Evolutionary conservation across 495 filamentous ascomycete species (phyloP), one percentile per base, ranked within the genome.

Genomic region (Amniculicola lignicola): DNA sequence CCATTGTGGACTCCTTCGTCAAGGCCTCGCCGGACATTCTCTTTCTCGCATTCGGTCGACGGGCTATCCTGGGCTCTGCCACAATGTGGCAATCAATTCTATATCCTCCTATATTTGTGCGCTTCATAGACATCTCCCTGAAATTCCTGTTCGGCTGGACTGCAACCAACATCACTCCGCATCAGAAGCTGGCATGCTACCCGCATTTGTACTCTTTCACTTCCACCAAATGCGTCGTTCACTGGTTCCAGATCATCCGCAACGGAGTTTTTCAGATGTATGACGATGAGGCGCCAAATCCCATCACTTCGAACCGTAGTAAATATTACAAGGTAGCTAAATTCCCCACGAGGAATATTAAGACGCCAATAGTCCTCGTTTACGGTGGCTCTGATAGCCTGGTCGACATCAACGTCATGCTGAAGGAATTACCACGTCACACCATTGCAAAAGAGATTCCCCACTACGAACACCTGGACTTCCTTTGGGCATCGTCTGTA

Each of bases 231-330:
- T 88, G 84, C 12, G 88, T 96, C 7, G 93, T 98, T 0, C 93
- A 98, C 63, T 98, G 93, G 93, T 98, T 98, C 71, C 93, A 98
- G 66, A 96, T 98, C 63, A 97, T 98, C 59, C 84, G 93, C 39
- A 96, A 90, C 64, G 85, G 87, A 59, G 87, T 79, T 25, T 98
- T 98, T 68, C 93, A 97, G 70, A 96, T 98, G 86, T 97, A 90
- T 69, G 93, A 98, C 64, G 93, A 98, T 64, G 92, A 96, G 64
- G 79, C 93, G 5, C 84, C 87, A 51, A 76, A 78, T 3, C 81
- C 82, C 1, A 72, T 88, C 38, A 77, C 75, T 41, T 60, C 53
- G 0, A 65, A 68, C 23, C 77, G 77, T 7, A 77, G 74, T 27
- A 83, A 76, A 55, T 88, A 87, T 67, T 88, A 88, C 68, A 95